Base-by-base conservation (phyloP, 2,329 filamentous ascomycete genomes). In the Fusarium sp. region DNA sequence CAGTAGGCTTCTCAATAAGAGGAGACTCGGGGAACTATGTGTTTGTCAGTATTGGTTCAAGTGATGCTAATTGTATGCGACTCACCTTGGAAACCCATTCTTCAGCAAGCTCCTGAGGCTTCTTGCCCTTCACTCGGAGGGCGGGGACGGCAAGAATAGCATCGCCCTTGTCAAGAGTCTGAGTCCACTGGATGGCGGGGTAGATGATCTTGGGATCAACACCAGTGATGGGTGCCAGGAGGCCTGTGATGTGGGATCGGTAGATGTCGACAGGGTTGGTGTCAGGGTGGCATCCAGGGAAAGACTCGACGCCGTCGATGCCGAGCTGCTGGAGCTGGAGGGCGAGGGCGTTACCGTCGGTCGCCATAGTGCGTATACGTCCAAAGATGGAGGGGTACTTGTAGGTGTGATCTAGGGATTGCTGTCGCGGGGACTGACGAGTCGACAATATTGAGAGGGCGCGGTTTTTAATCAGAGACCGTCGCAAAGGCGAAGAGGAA, bases 111-210 rank as follows among this genome's bases (percentile, higher is more conserved):
- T 86, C 87, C 63, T 83, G 81, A 13, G 89, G 88, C 76, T 91
- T 91, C 77, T 84, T 84, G 67, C 89, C 89, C 80, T 91, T 95
- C 74, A 95, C 80, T 65, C 93, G 86, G 67, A 97, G 85, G n/a
- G 92, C 91, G 17, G 93, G 92, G 10, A 93, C 88, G 10, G 93
- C 90, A 46, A 97, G 80, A 53, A 92, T 87, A 71, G 96, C 81
- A 79, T 97, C 93, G 47, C 93, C 93, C 82, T 94, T 93, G 69
- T 96, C 93, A 22, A 94, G 83, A 37, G 90, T 88, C 65, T 88
- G 84, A 7, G 93, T 95, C 92, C 92, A 95, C 81, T 91, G 87
- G 41, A 97, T 82, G 37, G 89, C 88, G 26, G 88, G 87, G 80
- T 92, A 94, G 76, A 96, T 90, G 72, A 93, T 88, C 54, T 85